Evolutionary conservation across 306 rosid genomes (phyloP).

Genomic region (Cicer pinnatifidum): DNA sequence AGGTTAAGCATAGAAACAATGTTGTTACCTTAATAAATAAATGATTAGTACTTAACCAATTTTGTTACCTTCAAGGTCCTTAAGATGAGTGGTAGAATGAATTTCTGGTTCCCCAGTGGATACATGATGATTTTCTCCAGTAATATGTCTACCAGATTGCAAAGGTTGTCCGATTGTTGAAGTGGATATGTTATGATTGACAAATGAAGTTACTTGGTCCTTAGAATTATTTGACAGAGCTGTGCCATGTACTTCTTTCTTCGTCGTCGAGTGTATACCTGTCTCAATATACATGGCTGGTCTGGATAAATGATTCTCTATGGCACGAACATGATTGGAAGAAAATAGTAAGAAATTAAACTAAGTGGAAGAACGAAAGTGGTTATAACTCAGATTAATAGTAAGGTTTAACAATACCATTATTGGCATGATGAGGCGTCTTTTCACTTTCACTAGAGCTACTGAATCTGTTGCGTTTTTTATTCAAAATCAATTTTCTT

Average conservation of each 20-base stretch:
- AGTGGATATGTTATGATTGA: background rate
- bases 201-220: conserved; percentile 12
- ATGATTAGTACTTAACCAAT: background rate
- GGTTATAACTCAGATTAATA: conserved; percentile 21
- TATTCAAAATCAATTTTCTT: conserved; percentile 15
- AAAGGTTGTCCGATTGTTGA: background rate
- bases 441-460: background rate
- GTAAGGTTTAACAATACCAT: conserved; percentile 5
- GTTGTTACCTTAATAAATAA: background rate
- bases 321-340: conserved; percentile 10
- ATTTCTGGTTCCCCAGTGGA: background rate
- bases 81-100: background rate
- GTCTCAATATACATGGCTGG: background rate
- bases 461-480: background rate
- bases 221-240: conserved; percentile 1
- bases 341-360: background rate
- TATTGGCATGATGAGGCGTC: background rate
- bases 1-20: background rate
- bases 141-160: background rate
- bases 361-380: background rate
- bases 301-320: conserved; percentile 11
- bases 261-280: background rate
- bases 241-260: background rate
- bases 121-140: conserved; percentile 6
- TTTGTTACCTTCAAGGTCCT: conserved; percentile 12